phyloP scores from a whole-genome alignment of 495 filamentous ascomycete genomes.

The Neurospora sp. region DNA sequence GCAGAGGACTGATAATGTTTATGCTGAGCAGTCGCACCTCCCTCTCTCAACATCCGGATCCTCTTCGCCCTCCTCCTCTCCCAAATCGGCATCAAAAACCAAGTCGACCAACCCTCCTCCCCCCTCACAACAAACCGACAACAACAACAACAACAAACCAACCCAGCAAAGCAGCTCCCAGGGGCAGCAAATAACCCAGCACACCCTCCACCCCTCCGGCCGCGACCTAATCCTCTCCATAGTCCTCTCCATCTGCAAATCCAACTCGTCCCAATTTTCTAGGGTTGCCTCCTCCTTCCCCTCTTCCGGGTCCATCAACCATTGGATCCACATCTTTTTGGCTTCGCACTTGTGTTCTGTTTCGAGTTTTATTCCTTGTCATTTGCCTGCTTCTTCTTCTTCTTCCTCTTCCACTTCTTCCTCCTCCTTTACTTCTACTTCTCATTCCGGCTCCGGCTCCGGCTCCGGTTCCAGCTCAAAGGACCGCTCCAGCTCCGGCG shows the following conservation, averaged over 20 bases:
- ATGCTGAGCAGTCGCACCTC: slow-evolving; percentile 44
- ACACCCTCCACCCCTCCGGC: slow-evolving; percentile 36
- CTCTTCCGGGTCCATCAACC: slow-evolving; percentile 47
- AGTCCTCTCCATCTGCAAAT: slow-evolving; percentile 41
- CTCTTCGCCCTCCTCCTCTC: background rate
- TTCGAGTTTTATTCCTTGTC: slow-evolving; percentile 48
- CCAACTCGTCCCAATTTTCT: slow-evolving; percentile 26
- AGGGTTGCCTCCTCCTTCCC: slow-evolving; percentile 52
- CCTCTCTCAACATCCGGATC: slow-evolving; percentile 23
- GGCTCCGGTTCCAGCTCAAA: background rate
- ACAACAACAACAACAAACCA: background rate
- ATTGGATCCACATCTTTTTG: slow-evolving; percentile 51
- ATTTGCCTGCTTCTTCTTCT: slow-evolving; percentile 18
- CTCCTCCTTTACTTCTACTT: background rate
- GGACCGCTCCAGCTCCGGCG: background rate
- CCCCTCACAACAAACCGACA: background rate
- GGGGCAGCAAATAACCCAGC: background rate
- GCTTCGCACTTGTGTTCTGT: slow-evolving; percentile 37
- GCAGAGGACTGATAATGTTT: slow-evolving; percentile 36
- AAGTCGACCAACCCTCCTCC: background rate
- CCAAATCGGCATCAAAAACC: background rate
- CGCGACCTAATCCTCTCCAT: slow-evolving; percentile 50
- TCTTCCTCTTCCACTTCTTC: background rate
- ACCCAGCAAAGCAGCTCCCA: background rate
- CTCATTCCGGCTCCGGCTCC: background rate